Evolutionary conservation across 2,329 filamentous ascomycete species (phyloP).

Genomic region (Leptographium procerum): DNA sequence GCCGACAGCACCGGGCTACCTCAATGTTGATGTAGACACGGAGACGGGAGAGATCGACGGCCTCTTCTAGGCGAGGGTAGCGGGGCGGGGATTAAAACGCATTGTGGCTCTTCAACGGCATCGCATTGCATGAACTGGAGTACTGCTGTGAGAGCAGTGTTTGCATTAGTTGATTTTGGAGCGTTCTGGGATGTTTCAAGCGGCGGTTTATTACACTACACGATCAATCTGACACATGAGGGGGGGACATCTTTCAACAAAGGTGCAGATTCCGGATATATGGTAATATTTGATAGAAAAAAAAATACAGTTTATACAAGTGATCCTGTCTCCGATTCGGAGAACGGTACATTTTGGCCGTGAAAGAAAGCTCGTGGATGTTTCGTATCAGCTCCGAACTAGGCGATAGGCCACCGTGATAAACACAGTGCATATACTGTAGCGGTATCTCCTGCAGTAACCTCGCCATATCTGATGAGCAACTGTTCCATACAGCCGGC

Average conservation of each 20-base stretch:
- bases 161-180: not conserved
- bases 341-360: not conserved
- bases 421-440: not conserved
- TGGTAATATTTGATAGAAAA: not conserved
- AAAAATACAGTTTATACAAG: not conserved
- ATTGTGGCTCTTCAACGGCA: conserved; percentile 12
- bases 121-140: not conserved
- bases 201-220: not conserved
- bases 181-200: not conserved
- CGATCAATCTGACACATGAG: not conserved
- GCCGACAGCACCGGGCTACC: conserved; percentile 86
- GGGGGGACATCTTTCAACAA: conserved; percentile 13
- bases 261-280: conserved; percentile 6
- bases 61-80: conserved; percentile 54
- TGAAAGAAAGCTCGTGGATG: not conserved
- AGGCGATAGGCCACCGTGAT: not conserved
- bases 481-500: not conserved
- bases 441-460: not conserved
- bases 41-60: conserved; percentile 82
- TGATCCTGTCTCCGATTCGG: too few relatives aligned
- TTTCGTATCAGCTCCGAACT: not conserved
- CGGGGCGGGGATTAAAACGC: not conserved
- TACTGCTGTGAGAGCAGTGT: not conserved
- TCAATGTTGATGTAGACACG: conserved; percentile 78
- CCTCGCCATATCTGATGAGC: not conserved